A percentile compares a stretch with the other conserved stretches of the same genome.
phyloP scores from a whole-genome alignment of 352 stramenopile species.

The Globisporangium polare region DNA sequence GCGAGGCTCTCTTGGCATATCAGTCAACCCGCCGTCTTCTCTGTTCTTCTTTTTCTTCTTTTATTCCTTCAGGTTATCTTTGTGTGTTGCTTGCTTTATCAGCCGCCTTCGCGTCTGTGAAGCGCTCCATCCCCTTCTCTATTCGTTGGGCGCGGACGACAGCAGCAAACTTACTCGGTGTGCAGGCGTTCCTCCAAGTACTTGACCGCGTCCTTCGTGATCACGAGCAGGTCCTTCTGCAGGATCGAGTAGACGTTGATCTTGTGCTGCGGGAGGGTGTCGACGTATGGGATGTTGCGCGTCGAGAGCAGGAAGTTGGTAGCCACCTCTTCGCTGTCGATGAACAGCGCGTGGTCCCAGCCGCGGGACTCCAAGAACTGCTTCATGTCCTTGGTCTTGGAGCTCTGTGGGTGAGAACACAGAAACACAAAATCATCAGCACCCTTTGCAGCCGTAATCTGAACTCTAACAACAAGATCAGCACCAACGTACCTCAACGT shows the following conservation, averaged over 20 bases:
- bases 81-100: not conserved
- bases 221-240: slow-evolving; percentile 84
- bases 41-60: slow-evolving; percentile 1
- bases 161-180: slow-evolving; percentile 58
- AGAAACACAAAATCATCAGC: slow-evolving; percentile 5
- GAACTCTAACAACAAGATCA: not conserved
- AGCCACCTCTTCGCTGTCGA: slow-evolving; percentile 68
- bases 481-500: slow-evolving; percentile 53
- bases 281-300: slow-evolving; percentile 83
- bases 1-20: too few relatives aligned
- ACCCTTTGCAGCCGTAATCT: not conserved
- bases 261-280: slow-evolving; percentile 82
- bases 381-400: slow-evolving; percentile 89
- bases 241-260: slow-evolving; percentile 90
- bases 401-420: slow-evolving; percentile 30
- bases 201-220: slow-evolving; percentile 84
- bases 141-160: not conserved
- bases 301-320: slow-evolving; percentile 79
- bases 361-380: slow-evolving; percentile 64
- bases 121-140: slow-evolving; percentile 5
- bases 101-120: not conserved
- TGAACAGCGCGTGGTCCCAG: slow-evolving; percentile 86
- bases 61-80: slow-evolving; percentile 6
- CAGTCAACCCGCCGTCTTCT: too few relatives aligned
- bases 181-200: slow-evolving; percentile 86